Evolutionary conservation across 495 filamentous ascomycete species (phyloP).

Genomic region (Parmelia sp.): DNA sequence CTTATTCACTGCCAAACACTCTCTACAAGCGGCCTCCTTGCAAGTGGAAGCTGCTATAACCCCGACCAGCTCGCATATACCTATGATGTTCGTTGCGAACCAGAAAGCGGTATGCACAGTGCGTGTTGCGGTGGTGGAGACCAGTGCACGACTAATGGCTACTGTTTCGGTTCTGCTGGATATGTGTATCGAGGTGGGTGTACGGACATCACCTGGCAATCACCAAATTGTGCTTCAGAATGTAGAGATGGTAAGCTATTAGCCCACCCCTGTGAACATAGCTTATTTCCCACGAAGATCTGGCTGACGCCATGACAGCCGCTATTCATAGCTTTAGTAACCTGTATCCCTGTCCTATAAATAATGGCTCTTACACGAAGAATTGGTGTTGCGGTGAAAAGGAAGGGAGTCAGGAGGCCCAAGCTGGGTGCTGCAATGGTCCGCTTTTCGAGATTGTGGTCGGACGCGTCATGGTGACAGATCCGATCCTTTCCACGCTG

Average conservation of each 20-base stretch:
- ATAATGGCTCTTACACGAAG: not conserved
- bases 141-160: not conserved
- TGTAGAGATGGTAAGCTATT: slow-evolving; percentile 14
- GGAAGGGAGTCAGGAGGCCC: not conserved
- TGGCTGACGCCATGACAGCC: slow-evolving; percentile 4
- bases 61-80: not conserved
- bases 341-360: not conserved
- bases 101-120: slow-evolving; percentile 1
- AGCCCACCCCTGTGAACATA: not conserved
- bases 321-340: slow-evolving; percentile 11
- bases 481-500: not conserved
- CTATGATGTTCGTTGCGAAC: not conserved
- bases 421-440: slow-evolving; percentile 2
- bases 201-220: slow-evolving; percentile 4
- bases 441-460: not conserved
- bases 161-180: not conserved
- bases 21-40: too few species aligned
- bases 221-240: slow-evolving; percentile 15
- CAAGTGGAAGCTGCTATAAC: not conserved
- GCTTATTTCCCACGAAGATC: not conserved
- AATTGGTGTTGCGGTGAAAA: slow-evolving; percentile 2
- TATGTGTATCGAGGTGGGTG: slow-evolving; percentile 14
- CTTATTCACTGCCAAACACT: not conserved
- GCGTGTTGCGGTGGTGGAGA: slow-evolving; percentile 1
- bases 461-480: not conserved